phyloP scores from a whole-genome alignment of 352 stramenopile genomes.

The Globisporangium nunn region DNA sequence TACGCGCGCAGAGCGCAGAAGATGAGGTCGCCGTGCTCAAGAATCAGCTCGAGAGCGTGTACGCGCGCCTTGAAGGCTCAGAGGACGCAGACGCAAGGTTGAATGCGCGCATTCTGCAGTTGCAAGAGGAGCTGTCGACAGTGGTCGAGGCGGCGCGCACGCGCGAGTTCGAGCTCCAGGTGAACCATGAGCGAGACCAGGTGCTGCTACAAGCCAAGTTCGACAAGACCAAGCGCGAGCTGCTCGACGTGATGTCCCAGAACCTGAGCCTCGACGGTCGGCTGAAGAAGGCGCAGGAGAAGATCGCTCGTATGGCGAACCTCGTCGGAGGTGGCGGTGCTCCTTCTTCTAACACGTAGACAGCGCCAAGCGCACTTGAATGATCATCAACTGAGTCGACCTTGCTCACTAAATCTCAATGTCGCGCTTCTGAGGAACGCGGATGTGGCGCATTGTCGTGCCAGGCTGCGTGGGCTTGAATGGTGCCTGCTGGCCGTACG shows the following conservation, averaged over 20 bases:
- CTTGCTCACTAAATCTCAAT: slow-evolving; percentile 86
- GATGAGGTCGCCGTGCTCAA: slow-evolving; percentile 31
- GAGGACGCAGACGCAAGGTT: slow-evolving; percentile 18
- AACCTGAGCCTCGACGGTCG: slow-evolving; percentile 56
- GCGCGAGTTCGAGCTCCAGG: slow-evolving; percentile 39
- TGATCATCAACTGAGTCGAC: background rate
- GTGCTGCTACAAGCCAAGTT: slow-evolving; percentile 42
- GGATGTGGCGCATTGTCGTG: slow-evolving; percentile 90
- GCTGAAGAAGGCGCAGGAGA: slow-evolving; percentile 66
- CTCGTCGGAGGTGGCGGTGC: background rate
- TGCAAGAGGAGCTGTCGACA: slow-evolving; percentile 22
- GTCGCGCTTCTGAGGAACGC: slow-evolving; percentile 73
- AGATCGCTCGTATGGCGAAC: slow-evolving; percentile 38
- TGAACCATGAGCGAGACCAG: slow-evolving; percentile 34
- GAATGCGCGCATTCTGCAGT: slow-evolving; percentile 18
- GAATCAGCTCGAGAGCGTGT: slow-evolving; percentile 40
- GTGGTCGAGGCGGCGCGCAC: slow-evolving; percentile 17
- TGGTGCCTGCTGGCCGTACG: slow-evolving; percentile 86
- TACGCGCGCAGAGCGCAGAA: slow-evolving; percentile 23
- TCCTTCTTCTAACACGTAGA: background rate
- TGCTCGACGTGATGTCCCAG: slow-evolving; percentile 61
- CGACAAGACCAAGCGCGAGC: slow-evolving; percentile 72
- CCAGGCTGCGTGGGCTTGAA: slow-evolving; percentile 89
- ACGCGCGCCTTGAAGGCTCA: slow-evolving; percentile 32
- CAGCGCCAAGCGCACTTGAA: background rate